Base-by-base conservation (phyloP, 1,284 basidiomycete species). In the Puccinia novopanici region DNA sequence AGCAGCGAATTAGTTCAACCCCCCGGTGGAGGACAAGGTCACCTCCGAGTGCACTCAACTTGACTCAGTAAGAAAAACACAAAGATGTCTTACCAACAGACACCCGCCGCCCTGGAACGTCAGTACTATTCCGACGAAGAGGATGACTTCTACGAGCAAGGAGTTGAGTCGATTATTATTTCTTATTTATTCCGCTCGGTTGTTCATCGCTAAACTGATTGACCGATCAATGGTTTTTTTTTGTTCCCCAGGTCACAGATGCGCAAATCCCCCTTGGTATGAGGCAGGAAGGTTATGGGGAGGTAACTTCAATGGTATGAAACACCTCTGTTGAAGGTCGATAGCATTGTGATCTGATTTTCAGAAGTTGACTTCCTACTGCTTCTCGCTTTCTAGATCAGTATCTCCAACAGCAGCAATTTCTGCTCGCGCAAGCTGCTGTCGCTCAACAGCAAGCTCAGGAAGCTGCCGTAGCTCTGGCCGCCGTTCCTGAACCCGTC, bases 401-500 rank as follows among this genome's bases (percentile, higher is more conserved):
- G 34, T 73, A 63, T 63, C 40, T 80, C 52, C 78, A 80, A 50
- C 78, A 80, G 42, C 78, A 80, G 59, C 77, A 80, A 50, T 75
- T 72, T 42, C 30, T 82, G 40, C 40, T 72, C 54, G 70, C 48
- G 19, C 75, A 72, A 40, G 57, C 83, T 54, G 83, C 83, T 13
- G 81, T 83, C 22, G 83, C 83, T n/a, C 84, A 84, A 68, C 83
- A 83, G 50, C 83, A 83, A 67, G 82, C 82, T 70, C 84, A 84
- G 73, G 83, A 84, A 37, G 83, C 83, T 48, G 83, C 83, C 10
- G 83, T 84, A 27, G 84, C 85, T 9, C 82, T 85, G 27, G 83
- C 84, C 34, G 82, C 84, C 0, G 84, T 85, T 9, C 85, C 85
- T 37, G 84, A 85, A 79, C 84, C 82, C 61, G 85, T 85, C 52